phyloP scores from a whole-genome alignment of 768 basidiomycete genomes.

The Tulasnella sp. region DNA sequence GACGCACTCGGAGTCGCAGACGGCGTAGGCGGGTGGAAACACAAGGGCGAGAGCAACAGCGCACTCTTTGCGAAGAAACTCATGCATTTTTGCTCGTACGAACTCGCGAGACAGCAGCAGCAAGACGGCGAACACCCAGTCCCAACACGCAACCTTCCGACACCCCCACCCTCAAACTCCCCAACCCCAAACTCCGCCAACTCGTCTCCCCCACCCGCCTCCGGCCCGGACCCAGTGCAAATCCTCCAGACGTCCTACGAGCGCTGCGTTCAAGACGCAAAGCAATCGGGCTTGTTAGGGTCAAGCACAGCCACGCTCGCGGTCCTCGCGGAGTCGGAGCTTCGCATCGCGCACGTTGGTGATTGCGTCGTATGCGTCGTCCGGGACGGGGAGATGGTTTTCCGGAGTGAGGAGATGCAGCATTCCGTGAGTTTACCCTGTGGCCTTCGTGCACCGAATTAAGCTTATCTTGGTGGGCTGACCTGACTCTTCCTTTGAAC shows the following conservation, averaged over 20 bases:
- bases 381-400: slow-evolving; percentile 57
- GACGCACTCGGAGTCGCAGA: slow-evolving; percentile 92
- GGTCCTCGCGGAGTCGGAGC: slow-evolving; percentile 41
- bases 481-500: slow-evolving; percentile 26
- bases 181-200: neutral
- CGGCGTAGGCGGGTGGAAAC: slow-evolving; percentile 84
- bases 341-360: slow-evolving; percentile 75
- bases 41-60: slow-evolving; percentile 43
- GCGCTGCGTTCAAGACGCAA: slow-evolving; percentile 23
- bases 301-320: slow-evolving; percentile 33
- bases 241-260: slow-evolving; percentile 37
- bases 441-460: neutral
- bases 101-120: slow-evolving; percentile 29
- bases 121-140: too few species aligned
- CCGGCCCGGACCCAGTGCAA: slow-evolving; percentile 29
- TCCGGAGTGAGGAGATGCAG: slow-evolving; percentile 91
- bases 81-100: slow-evolving; percentile 75
- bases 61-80: slow-evolving; percentile 47
- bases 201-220: slow-evolving; percentile 17
- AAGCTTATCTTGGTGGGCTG: neutral
- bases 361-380: slow-evolving; percentile 85
- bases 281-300: slow-evolving; percentile 33
- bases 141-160: neutral
- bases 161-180: neutral
- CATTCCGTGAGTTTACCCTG: slow-evolving; percentile 46